These are phyloP conservation scores for Stygiomarasmius scandens DNA, from an alignment of 1,284 basidiomycete genomes.

Conservation along the genomic window DNA sequence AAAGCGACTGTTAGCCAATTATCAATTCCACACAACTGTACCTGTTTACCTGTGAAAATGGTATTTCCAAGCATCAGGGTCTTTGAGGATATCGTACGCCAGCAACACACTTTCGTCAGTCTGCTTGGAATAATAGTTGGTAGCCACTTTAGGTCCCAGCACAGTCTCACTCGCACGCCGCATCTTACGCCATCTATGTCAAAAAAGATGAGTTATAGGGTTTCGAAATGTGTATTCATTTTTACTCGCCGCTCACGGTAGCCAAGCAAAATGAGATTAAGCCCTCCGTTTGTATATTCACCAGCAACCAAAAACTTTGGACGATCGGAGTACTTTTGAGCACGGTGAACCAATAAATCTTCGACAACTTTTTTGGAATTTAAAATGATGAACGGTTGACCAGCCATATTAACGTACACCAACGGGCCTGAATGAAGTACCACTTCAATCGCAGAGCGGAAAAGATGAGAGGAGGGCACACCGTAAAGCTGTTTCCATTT, in stretches of 20 bases:
- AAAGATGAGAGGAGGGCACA: not conserved
- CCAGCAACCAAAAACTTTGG: not conserved
- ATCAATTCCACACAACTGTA: not conserved
- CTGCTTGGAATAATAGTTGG: constrained; percentile 4
- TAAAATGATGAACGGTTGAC: constrained; percentile 7
- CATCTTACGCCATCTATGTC: constrained; percentile 9
- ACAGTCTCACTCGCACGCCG: constrained; percentile 11
- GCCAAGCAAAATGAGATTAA: not conserved
- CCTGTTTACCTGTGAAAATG: constrained; percentile 1
- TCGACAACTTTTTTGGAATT: constrained; percentile 7
- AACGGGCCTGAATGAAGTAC: not conserved
- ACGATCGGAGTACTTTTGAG: constrained; percentile 5
- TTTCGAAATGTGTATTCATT: not conserved
- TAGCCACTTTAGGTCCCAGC: not conserved
- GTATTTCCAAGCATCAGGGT: not conserved
- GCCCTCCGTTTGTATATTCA: not conserved
- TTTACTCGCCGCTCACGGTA: not conserved
- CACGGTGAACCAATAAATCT: constrained; percentile 3
- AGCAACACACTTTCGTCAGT: constrained; percentile 8
- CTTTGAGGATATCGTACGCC: not conserved
- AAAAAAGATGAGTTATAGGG: not conserved
- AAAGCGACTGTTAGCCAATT: too few relatives aligned
- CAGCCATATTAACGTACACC: not conserved
- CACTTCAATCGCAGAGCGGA: not conserved
- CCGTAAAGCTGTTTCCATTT: constrained; percentile 9